Base-by-base conservation (phyloP, 2,329 filamentous ascomycete species). In the Catunica adiposa region DNA sequence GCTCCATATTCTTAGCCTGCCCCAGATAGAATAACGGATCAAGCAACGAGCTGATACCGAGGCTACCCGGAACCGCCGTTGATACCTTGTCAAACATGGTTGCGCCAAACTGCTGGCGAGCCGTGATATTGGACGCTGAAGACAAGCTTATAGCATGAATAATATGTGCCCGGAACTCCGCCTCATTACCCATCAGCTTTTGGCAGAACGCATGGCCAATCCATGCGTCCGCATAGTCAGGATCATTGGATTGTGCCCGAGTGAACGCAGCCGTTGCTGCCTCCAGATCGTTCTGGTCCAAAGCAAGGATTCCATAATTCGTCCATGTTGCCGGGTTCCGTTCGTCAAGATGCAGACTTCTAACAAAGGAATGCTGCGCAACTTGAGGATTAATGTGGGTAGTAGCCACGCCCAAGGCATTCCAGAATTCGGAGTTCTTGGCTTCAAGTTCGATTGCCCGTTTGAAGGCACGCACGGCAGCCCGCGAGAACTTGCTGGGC, bases 351-450 rank as follows among this genome's bases (percentile, higher is more conserved):
- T 94, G 86, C n/a, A 98, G 68, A 61, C 89, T 95, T 62, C 94
- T 78, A 11, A 95, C 84, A 62, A 98, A 90, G 0, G 92, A 82
- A 66, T 98, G 94, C 66, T 98, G 92, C 0, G 92, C 82, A 1
- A 98, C 86, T 56, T 84, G 82, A 0, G 89, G 84, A 64, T 86
- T 96, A 61, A 96, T 76, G 48, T 80, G 80, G 60, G 87, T 89
- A 1, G 92, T 96, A 25, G 86, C 88, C 2, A 97, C 87, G 52
- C 90, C 92, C 2, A 98, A 75, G 0, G 92, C 84, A 64, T 97
- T 97, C 92, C 92, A 98, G 67, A 97, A 97, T 62, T 97, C 90
- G 0, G 87, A 74, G 64, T 97, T 98, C 53, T 89, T 86, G 5
- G 89, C 86, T 67, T 98, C 94, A 1, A 96, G 75, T 68, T 97